Evolutionary conservation across 768 basidiomycete species (phyloP).

Genomic region (Coprinopsis marcescibilis): DNA sequence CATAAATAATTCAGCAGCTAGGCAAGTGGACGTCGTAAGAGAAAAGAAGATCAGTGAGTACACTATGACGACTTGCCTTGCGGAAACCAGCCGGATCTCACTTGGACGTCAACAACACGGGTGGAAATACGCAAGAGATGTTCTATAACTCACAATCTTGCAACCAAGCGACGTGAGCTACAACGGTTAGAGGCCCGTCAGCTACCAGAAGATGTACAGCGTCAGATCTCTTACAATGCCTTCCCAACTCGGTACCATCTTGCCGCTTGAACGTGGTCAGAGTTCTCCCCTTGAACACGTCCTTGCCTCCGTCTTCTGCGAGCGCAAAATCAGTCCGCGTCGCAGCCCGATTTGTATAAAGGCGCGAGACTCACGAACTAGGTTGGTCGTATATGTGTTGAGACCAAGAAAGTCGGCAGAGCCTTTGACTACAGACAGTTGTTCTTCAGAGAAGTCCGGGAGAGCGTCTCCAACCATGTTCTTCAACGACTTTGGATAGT

Average conservation of each 20-base stretch:
- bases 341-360: too few relatives aligned
- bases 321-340: background rate
- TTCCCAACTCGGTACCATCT: slow-evolving; percentile 55
- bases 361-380: slow-evolving; percentile 39
- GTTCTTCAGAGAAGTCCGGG: slow-evolving; percentile 48
- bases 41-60: background rate
- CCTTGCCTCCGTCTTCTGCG: slow-evolving; percentile 47
- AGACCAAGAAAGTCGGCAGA: slow-evolving; percentile 66
- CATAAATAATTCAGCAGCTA: slow-evolving; percentile 60
- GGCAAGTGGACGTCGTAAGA: background rate
- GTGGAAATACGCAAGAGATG: background rate
- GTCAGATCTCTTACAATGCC: slow-evolving; percentile 50
- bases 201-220: too few relatives aligned
- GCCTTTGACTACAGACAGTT: slow-evolving; percentile 49
- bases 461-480: slow-evolving; percentile 46
- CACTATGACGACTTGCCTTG: slow-evolving; percentile 26
- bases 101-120: background rate
- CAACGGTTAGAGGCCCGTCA: too few relatives aligned
- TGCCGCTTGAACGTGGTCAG: slow-evolving; percentile 47
- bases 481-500: slow-evolving; percentile 51
- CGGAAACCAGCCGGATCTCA: slow-evolving; percentile 58
- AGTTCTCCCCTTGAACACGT: slow-evolving; percentile 52
- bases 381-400: slow-evolving; percentile 60
- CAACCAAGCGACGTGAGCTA: slow-evolving; percentile 58
- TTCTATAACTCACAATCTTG: slow-evolving; percentile 34